Conservation (phyloP, 768 basidiomycete genomes). For the Kondoa subrosea region DNA sequence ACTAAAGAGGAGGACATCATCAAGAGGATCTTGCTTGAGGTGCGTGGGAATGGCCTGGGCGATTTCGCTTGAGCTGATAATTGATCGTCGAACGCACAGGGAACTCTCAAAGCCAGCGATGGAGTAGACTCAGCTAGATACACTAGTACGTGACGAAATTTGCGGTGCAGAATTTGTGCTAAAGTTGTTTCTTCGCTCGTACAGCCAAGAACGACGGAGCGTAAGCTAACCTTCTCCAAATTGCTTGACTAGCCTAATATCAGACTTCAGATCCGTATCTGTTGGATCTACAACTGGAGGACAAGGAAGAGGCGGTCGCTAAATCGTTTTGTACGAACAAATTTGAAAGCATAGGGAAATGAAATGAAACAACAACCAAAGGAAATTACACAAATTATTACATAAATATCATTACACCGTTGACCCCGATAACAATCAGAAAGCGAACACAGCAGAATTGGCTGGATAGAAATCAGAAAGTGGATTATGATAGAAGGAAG, state of each 20-base stretch:
- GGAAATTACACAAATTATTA: background rate
- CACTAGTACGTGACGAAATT: background rate
- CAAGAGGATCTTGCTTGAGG: conserved; percentile 1
- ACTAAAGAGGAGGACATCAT: conserved; percentile 5
- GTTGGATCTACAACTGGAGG: background rate
- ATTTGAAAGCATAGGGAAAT: background rate
- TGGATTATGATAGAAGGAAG: conserved; percentile 38
- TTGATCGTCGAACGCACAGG: background rate
- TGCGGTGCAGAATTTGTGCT: background rate
- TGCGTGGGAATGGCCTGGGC: background rate
- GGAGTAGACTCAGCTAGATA: background rate
- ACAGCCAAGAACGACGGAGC: background rate
- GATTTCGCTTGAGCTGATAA: background rate
- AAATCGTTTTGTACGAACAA: background rate
- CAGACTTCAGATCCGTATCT: background rate
- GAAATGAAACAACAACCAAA: background rate
- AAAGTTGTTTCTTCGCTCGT: background rate
- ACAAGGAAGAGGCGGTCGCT: background rate
- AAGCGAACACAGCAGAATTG: conserved; percentile 2
- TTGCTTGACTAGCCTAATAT: too few species aligned
- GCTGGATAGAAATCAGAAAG: background rate
- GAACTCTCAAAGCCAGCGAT: background rate
- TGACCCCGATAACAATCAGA: background rate
- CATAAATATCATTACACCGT: background rate
- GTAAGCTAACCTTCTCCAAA: too few species aligned